A percentile compares a stretch with the other conserved stretches of the same genome.
phyloP scores from a whole-genome alignment of 192 early-diverging fungal species.

The Coemansia sp. region DNA sequence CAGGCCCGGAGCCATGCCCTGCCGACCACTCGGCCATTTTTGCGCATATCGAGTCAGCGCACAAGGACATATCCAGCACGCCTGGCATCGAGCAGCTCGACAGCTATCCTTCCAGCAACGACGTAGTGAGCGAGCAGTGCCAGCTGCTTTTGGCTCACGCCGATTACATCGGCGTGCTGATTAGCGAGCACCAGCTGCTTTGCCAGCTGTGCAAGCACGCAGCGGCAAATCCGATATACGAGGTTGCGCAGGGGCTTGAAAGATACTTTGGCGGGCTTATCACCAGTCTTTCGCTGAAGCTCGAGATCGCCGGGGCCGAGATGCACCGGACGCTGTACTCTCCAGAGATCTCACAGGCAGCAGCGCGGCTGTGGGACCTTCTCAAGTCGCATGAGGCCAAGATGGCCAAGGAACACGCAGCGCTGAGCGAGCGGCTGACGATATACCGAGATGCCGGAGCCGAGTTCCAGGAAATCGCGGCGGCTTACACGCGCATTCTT shows the following conservation, averaged over 20 bases:
- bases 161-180: constrained; percentile 30
- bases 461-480: constrained; percentile 50
- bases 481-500: constrained; percentile 32
- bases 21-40: neutral
- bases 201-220: constrained; percentile 19
- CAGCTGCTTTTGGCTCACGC: constrained; percentile 29
- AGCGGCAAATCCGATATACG: constrained; percentile 28
- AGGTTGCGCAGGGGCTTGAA: constrained; percentile 35
- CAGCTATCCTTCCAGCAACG: neutral
- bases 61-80: constrained; percentile 11
- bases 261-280: constrained; percentile 53
- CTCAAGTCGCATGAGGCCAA: constrained; percentile 18
- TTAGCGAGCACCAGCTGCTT: constrained; percentile 25
- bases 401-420: constrained; percentile 30
- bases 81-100: constrained; percentile 16
- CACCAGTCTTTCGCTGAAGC: constrained; percentile 45
- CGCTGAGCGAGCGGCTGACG: constrained; percentile 45
- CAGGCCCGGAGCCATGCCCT: neutral
- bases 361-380: constrained; percentile 16
- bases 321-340: constrained; percentile 45
- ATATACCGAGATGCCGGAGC: constrained; percentile 44
- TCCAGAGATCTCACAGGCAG: constrained; percentile 25
- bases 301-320: constrained; percentile 34
- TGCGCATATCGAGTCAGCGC: constrained; percentile 23
- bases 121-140: constrained; percentile 20